Conservation (phyloP, 2,329 filamentous ascomycete species). For the Diaporthe australafricana region DNA sequence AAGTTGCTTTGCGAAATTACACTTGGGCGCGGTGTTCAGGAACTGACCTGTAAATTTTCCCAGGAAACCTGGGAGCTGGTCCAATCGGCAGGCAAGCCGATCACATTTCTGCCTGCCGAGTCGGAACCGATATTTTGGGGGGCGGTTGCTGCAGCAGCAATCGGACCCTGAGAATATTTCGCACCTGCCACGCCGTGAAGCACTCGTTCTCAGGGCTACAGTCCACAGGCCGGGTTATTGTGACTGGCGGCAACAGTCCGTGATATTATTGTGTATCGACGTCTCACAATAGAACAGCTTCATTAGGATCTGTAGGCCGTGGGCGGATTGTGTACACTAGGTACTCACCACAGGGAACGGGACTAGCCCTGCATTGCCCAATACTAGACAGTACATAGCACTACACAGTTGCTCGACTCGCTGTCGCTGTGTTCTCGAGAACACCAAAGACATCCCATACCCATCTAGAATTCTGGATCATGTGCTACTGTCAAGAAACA, state of each 20-base stretch:
- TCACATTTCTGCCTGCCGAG: slow-evolving; percentile 25
- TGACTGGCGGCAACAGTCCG: neutral
- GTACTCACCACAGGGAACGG: no score
- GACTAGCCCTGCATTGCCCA: no score
- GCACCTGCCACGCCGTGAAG: neutral
- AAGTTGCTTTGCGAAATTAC: slow-evolving; percentile 13
- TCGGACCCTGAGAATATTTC: slow-evolving; percentile 1
- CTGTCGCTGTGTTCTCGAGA: neutral
- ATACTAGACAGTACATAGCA: neutral
- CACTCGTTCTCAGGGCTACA: no score
- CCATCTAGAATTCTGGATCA: neutral
- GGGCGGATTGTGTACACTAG: no score
- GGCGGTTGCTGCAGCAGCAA: slow-evolving; percentile 5
- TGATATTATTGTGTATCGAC: neutral
- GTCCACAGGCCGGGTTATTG: neutral
- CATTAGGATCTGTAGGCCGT: no score
- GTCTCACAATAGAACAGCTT: no score
- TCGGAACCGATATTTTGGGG: slow-evolving; percentile 23
- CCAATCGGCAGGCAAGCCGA: slow-evolving; percentile 29
- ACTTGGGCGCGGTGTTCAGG: neutral
- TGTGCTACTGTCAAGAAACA: neutral
- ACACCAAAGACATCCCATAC: neutral
- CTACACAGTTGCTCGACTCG: neutral
- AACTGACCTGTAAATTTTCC: slow-evolving; percentile 28
- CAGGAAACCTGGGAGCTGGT: slow-evolving; percentile 1